These are phyloP conservation scores for Alternaria novae-zelandiae DNA, from an alignment of 2,329 filamentous ascomycete genomes.

Conservation along the genomic window DNA sequence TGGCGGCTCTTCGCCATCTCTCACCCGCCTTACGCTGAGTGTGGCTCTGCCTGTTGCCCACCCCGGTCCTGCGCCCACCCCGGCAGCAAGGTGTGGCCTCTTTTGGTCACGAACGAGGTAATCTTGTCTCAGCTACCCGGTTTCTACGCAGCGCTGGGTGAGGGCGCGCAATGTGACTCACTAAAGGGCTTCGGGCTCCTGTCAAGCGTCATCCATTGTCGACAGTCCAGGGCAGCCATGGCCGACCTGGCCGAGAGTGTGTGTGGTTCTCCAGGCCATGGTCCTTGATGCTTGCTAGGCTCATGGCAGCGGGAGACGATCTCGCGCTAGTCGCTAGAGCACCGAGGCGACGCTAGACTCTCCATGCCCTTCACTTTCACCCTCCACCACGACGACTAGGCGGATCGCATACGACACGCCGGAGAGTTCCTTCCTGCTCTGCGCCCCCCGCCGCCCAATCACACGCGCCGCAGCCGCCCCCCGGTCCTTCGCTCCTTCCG, in stretches of 20 bases:
- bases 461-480: conserved; percentile 26
- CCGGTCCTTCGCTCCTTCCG: conserved; percentile 20
- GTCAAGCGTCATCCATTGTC: conserved; percentile 4
- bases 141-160: conserved; percentile 2
- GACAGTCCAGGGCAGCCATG: not conserved
- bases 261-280: conserved; percentile 7
- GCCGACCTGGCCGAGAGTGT: conserved; percentile 5
- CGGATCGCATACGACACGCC: not conserved
- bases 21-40: conserved; percentile 14
- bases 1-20: conserved; percentile 16
- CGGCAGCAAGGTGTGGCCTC: conserved; percentile 36
- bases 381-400: conserved; percentile 5
- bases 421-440: conserved; percentile 10
- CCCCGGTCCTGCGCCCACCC: conserved; percentile 25
- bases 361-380: not conserved
- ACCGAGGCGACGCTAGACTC: conserved; percentile 1
- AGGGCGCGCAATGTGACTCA: conserved; percentile 40
- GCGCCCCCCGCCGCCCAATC: conserved; percentile 34
- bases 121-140: conserved; percentile 25
- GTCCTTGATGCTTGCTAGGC: not conserved
- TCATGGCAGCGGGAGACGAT: conserved; percentile 27
- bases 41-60: conserved; percentile 18
- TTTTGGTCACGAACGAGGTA: conserved; percentile 34
- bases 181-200: conserved; percentile 13
- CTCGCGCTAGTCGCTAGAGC: conserved; percentile 16